Conservation (phyloP, 805 yeast genomes). For the Kluyveromyces lactis region DNA sequence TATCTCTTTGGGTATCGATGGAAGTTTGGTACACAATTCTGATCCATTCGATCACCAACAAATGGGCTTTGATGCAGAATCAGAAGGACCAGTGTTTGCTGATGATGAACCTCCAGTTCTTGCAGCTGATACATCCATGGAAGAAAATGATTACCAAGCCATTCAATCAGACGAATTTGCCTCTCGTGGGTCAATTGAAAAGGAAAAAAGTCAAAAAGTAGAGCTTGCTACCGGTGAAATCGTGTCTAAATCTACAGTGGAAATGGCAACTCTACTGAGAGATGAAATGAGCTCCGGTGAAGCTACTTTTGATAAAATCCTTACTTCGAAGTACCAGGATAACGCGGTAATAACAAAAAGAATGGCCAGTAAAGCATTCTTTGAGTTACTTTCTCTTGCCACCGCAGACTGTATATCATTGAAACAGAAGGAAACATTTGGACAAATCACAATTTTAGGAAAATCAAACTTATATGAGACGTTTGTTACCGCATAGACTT, state of each 20-base stretch:
- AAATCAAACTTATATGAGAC: conserved; percentile 33
- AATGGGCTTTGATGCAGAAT: conserved; percentile 6
- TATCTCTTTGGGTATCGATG: conserved; percentile 18
- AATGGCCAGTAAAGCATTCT: conserved; percentile 42
- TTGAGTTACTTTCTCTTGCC: conserved; percentile 75
- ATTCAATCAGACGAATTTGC: conserved; percentile 1
- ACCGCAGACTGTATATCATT: conserved; percentile 62
- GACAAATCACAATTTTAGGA: conserved; percentile 45
- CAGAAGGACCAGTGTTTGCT: conserved; percentile 8
- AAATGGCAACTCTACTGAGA: conserved; percentile 23
- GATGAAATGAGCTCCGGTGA: conserved; percentile 12
- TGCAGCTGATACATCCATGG: conserved; percentile 1
- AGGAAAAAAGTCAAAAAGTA: conserved; percentile 8
- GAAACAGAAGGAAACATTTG: conserved; percentile 52
- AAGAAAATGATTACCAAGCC: conserved; percentile 1
- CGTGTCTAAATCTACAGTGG: conserved; percentile 21
- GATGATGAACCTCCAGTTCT: conserved; percentile 9
- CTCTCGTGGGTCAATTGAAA: background rate
- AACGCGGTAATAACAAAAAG: conserved; percentile 10
- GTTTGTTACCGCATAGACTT: conserved; percentile 15
- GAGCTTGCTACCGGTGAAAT: conserved; percentile 15
- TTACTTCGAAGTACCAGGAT: conserved; percentile 6
- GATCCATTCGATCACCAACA: conserved; percentile 2
- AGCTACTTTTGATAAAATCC: conserved; percentile 9
- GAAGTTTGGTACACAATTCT: conserved; percentile 8